Base-by-base conservation (phyloP, 306 rosid species). In the Malus asiatica region DNA sequence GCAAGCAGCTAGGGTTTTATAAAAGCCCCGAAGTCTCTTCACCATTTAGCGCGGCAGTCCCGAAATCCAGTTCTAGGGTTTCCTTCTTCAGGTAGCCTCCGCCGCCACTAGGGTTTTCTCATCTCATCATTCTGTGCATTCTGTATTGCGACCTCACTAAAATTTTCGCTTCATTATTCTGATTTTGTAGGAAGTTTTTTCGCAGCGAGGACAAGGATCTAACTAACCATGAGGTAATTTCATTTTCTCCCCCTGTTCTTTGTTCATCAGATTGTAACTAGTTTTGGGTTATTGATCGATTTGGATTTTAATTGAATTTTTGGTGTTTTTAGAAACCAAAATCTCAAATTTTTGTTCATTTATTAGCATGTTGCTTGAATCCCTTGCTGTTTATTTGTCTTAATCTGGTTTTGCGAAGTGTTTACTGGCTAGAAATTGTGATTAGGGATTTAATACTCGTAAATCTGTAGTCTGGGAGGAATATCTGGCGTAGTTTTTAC, bases 221-320 rank as follows among this genome's bases (percentile, higher is more conserved):
- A 46, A 22, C 55, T 10, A 46, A 22, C 55, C 23, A 83, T 83
- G 86, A 83, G 86, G 86, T 79, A 71, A 76, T 68, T 38, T 23
- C 38, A 4, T 15, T 48, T 22, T 29, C 3, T 8, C 15, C 1
- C n/a, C 20, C 6, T 15, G 14, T 7, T 11, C 11, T 29, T 25
- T 29, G 11, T 51, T 66, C 65, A 16, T 42, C 8, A 14, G 58
- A 23, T 38, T 22, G 23, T 67, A 13, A 66, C 20, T 14, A 19
- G n/a, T 35, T 35, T 35, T 33, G 48, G 70, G 23, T 66, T 66
- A 13, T 18, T 11, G 70, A 14, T 35, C 12, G 70, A 35, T 35
- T 35, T 66, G 48, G 8, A 35, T 66, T 11, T 32, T 15, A 13
- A 0, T 3, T 35, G 13, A 33, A 38, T 16, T 66, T 35, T 9